Evolutionary conservation across 345 rosid genomes (phyloP).

Genomic region (Diplotaxis tenuifolia): DNA sequence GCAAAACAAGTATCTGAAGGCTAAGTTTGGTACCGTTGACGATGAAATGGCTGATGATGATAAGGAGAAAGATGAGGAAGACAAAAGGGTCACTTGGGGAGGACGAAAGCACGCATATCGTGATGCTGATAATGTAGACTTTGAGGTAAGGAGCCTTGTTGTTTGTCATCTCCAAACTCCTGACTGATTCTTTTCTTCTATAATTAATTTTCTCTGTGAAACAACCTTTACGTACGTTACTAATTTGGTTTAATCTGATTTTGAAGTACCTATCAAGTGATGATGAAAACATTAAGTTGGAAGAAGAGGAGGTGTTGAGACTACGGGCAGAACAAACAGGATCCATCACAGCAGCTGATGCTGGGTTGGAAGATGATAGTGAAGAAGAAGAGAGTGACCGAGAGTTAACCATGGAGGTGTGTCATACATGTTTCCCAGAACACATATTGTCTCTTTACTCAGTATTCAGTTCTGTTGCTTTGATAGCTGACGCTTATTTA

Average conservation of each 20-base stretch:
- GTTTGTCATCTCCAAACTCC: background rate
- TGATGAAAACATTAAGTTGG: constrained; percentile 63
- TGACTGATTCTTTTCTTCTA: background rate
- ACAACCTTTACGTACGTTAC: background rate
- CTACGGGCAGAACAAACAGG: constrained; percentile 49
- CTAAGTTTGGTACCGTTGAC: constrained; percentile 67
- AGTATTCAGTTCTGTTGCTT: background rate
- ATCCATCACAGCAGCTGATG: constrained; percentile 60
- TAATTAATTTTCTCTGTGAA: background rate
- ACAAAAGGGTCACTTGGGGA: constrained; percentile 50
- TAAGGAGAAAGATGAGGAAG: constrained; percentile 53
- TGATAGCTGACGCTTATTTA: constrained; percentile 9
- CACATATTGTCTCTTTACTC: background rate
- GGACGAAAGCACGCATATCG: constrained; percentile 45
- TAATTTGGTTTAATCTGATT: constrained; percentile 19
- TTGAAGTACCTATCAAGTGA: constrained; percentile 72
- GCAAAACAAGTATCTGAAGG: constrained; percentile 56
- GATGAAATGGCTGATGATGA: constrained; percentile 67
- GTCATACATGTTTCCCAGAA: constrained; percentile 12
- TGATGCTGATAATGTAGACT: constrained; percentile 55
- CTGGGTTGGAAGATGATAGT: constrained; percentile 60
- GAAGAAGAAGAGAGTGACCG: constrained; percentile 47
- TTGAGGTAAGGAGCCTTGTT: constrained; percentile 46
- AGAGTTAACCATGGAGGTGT: constrained; percentile 76
- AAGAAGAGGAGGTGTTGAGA: constrained; percentile 64